Evolutionary conservation across 345 rosid species (phyloP).

Genomic region (Syzygium aromaticum): DNA sequence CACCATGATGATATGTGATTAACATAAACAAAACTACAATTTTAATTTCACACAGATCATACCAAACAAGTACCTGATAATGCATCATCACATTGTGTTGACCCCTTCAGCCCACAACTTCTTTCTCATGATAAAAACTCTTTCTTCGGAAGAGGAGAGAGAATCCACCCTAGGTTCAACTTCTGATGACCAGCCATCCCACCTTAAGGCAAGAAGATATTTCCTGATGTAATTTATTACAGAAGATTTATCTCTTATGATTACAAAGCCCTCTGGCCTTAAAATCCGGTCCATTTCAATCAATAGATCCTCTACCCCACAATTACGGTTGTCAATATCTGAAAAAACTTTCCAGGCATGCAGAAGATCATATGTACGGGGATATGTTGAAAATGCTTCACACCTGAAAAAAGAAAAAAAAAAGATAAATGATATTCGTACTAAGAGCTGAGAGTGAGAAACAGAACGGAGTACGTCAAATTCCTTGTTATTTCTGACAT

Average conservation of each 20-base stretch:
- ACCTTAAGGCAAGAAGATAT: conserved; percentile 48
- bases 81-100: conserved; percentile 6
- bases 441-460: background rate
- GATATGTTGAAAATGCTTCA: conserved; percentile 91
- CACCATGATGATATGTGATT: background rate
- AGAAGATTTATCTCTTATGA: conserved; percentile 72
- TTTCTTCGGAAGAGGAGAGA: conserved; percentile 52
- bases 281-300: conserved; percentile 90
- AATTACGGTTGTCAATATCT: conserved; percentile 49
- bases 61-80: background rate
- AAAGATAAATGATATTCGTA: background rate
- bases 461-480: background rate
- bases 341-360: conserved; percentile 79
- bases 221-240: conserved; percentile 44
- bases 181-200: conserved; percentile 85
- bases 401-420: conserved; percentile 44
- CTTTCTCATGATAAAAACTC: conserved; percentile 74
- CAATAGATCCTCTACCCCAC: conserved; percentile 68
- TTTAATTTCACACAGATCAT: background rate
- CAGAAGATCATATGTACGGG: conserved; percentile 88
- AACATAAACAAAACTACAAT: background rate
- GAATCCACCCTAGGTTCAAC: conserved; percentile 65
- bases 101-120: conserved; percentile 39
- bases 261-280: conserved; percentile 75
- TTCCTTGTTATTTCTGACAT: background rate